Conservation (phyloP, 148 eudicot genomes). For the Bassia scoparia region DNA sequence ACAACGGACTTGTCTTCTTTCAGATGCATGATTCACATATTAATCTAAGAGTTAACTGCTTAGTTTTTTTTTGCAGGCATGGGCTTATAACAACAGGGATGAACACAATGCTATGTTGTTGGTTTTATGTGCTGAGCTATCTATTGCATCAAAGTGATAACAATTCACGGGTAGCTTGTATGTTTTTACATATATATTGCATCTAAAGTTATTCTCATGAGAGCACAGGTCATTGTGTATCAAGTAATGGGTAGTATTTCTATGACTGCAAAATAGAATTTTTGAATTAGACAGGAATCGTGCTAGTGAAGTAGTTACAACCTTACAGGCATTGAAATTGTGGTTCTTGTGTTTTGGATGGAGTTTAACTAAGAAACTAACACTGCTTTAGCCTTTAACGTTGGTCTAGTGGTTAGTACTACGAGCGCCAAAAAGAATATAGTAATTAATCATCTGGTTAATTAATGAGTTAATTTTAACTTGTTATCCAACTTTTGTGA, state of each 20-base stretch:
- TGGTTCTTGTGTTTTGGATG: not conserved
- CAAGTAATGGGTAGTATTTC: not conserved
- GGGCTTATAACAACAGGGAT: not conserved
- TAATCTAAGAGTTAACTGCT: not conserved
- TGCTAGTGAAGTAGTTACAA: too few species aligned
- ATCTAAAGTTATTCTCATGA: not conserved
- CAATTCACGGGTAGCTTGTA: not conserved
- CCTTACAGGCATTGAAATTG: not conserved
- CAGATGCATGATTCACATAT: not conserved
- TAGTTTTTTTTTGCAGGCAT: slow-evolving; percentile 12
- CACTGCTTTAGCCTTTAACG: not conserved
- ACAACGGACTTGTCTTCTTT: not conserved
- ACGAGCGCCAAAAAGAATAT: not conserved
- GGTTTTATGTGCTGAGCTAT: not conserved
- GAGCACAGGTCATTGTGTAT: not conserved
- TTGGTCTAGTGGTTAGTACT: not conserved
- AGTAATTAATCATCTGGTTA: not conserved
- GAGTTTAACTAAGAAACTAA: not conserved
- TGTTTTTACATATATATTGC: not conserved
- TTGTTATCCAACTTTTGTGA: not conserved
- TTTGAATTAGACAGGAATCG: not conserved
- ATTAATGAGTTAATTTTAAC: not conserved
- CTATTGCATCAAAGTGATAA: not conserved
- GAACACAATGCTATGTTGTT: not conserved
- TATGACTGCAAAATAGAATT: not conserved